Conservation (phyloP, 1,284 basidiomycete species). For the Psilocybe mexicana region DNA sequence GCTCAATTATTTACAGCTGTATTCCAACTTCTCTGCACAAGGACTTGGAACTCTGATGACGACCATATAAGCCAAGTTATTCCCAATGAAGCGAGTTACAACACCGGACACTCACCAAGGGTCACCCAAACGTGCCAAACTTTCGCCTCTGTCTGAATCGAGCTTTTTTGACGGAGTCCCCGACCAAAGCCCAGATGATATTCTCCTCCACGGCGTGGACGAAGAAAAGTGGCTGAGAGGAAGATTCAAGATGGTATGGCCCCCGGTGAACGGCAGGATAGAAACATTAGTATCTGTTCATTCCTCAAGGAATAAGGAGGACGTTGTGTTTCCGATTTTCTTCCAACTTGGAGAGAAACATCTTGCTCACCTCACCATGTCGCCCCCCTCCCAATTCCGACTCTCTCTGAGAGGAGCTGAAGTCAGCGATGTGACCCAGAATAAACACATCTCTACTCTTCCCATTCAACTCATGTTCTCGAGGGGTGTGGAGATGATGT, state of each 20-base stretch:
- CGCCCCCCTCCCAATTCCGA: slow-evolving; percentile 37
- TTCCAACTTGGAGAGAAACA: slow-evolving; percentile 14
- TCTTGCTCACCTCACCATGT: slow-evolving; percentile 28
- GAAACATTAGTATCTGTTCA: slow-evolving; percentile 13
- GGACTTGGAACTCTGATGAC: neutral
- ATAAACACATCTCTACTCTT: slow-evolving; percentile 33
- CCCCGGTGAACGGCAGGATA: neutral
- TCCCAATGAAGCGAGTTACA: slow-evolving; percentile 6
- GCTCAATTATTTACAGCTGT: too few relatives aligned
- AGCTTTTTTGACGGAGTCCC: slow-evolving; percentile 2
- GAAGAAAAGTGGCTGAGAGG: slow-evolving; percentile 18
- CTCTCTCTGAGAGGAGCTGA: slow-evolving; percentile 45
- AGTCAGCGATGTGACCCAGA: slow-evolving; percentile 25
- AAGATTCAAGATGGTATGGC: slow-evolving; percentile 17
- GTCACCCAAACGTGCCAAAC: slow-evolving; percentile 1
- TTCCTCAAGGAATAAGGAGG: neutral
- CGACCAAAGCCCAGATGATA: slow-evolving; percentile 18
- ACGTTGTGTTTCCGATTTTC: slow-evolving; percentile 9
- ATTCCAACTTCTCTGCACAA: neutral
- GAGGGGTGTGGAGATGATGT: slow-evolving; percentile 21
- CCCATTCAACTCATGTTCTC: slow-evolving; percentile 12
- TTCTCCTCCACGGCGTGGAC: slow-evolving; percentile 17
- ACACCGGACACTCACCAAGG: neutral
- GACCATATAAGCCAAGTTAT: neutral
- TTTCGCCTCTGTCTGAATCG: neutral